Conservation (phyloP, 805 yeast species). For the Alloascoidea africana region DNA sequence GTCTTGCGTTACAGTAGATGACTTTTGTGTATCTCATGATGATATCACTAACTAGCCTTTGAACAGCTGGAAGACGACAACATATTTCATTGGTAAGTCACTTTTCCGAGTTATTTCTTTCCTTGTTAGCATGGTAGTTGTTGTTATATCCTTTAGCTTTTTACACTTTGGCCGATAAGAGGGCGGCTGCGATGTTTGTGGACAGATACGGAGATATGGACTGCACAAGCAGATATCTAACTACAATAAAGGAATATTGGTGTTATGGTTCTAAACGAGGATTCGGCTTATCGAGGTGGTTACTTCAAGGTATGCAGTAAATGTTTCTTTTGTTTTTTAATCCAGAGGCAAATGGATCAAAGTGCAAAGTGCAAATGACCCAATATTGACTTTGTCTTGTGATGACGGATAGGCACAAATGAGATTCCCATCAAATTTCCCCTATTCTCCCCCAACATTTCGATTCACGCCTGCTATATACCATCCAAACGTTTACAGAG, state of each 20-base stretch:
- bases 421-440: slow-evolving; percentile 86
- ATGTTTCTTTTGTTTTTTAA: background rate
- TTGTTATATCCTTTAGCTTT: no score
- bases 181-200: no score
- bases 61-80: slow-evolving; percentile 42
- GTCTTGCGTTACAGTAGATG: no score
- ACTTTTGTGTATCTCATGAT: background rate
- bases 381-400: background rate
- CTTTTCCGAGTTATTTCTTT: no score
- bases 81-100: slow-evolving; percentile 31
- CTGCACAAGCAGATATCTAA: no score
- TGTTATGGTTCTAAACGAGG: slow-evolving; percentile 80
- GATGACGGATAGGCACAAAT: slow-evolving; percentile 45
- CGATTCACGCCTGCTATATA: slow-evolving; percentile 85
- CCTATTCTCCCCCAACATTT: slow-evolving; percentile 85
- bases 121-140: no score
- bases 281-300: slow-evolving; percentile 87
- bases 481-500: slow-evolving; percentile 91
- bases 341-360: no score
- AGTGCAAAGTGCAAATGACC: background rate
- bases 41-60: slow-evolving; percentile 2
- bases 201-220: no score
- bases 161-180: no score
- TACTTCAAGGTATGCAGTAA: slow-evolving; percentile 42
- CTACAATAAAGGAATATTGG: slow-evolving; percentile 58